Conservation (phyloP, 805 yeast species). For the Ogataea allantospora region DNA sequence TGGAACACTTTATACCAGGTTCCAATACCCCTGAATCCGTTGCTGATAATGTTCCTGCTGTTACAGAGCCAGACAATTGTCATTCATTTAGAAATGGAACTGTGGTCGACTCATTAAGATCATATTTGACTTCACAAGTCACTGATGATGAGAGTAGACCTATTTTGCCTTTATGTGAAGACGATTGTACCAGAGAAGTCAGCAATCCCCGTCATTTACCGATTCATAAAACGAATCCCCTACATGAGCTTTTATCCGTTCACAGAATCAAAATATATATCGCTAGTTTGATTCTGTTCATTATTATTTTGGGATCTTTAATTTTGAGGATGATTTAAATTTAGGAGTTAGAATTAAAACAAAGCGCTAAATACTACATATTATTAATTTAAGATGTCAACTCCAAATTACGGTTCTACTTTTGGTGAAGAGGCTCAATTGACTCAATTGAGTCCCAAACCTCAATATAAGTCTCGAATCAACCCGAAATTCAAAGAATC, state of each 20-base stretch:
- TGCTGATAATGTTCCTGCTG: not conserved
- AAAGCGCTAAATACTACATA: slow-evolving; percentile 7
- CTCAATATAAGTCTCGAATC: slow-evolving; percentile 3
- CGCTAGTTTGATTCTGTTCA: not conserved
- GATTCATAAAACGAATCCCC: not conserved
- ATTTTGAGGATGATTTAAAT: not conserved
- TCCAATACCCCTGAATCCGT: slow-evolving; percentile 5
- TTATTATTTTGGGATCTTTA: slow-evolving; percentile 1
- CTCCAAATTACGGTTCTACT: slow-evolving; percentile 5
- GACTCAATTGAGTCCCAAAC: slow-evolving; percentile 1
- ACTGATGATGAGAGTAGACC: slow-evolving; percentile 15
- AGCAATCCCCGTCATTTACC: slow-evolving; percentile 1
- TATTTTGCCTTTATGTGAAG: slow-evolving; percentile 13
- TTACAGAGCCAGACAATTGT: slow-evolving; percentile 4
- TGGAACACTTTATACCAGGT: slow-evolving; percentile 11
- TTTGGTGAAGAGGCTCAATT: not conserved
- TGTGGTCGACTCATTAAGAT: slow-evolving; percentile 15
- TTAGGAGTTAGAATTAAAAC: not conserved
- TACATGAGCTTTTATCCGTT: not conserved
- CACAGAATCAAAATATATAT: slow-evolving; percentile 3
- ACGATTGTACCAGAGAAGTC: slow-evolving; percentile 6
- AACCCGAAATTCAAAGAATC: slow-evolving; percentile 1
- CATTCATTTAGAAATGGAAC: slow-evolving; percentile 12
- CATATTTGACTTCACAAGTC: slow-evolving; percentile 14
- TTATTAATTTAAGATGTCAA: slow-evolving; percentile 1